Evolutionary conservation across 208 protist genomes (phyloP).

Genomic region (Trypanosoma boissoni): DNA sequence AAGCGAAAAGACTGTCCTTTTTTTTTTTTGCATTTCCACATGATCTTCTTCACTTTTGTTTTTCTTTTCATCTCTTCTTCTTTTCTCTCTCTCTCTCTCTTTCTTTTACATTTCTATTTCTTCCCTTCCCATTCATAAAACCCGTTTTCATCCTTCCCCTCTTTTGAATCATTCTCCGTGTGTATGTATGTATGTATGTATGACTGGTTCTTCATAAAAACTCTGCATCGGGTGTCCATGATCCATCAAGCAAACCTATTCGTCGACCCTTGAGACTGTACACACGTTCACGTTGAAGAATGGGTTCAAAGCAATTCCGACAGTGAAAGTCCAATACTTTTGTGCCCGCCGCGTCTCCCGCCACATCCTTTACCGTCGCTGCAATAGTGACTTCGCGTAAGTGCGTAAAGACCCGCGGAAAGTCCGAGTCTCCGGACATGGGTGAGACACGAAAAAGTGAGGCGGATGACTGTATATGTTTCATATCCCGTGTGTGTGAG

Average conservation of each 20-base stretch:
- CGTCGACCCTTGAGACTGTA: slow-evolving; percentile 47
- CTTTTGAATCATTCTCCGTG: slow-evolving; percentile 19
- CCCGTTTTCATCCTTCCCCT: not conserved
- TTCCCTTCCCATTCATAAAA: no score
- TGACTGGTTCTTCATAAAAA: slow-evolving; percentile 44
- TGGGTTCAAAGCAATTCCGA: slow-evolving; percentile 71
- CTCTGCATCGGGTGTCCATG: slow-evolving; percentile 77
- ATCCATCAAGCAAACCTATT: slow-evolving; percentile 72
- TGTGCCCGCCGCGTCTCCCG: slow-evolving; percentile 7
- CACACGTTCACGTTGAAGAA: slow-evolving; percentile 45
- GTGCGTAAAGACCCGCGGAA: slow-evolving; percentile 84
- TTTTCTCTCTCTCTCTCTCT: no score
- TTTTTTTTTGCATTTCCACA: no score
- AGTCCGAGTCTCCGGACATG: slow-evolving; percentile 79
- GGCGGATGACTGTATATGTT: not conserved
- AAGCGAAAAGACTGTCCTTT: no score
- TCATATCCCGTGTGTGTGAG: no score
- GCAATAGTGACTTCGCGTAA: slow-evolving; percentile 53
- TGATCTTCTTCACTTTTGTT: no score
- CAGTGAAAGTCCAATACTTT: slow-evolving; percentile 69
- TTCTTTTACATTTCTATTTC: no score
- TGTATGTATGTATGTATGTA: no score
- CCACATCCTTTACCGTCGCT: slow-evolving; percentile 16
- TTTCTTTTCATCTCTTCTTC: no score
- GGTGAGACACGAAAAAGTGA: slow-evolving; percentile 13